These are phyloP conservation scores for Geotrichum macrosporum DNA, from an alignment of 1,139 yeast species.

Conservation along the genomic window DNA sequence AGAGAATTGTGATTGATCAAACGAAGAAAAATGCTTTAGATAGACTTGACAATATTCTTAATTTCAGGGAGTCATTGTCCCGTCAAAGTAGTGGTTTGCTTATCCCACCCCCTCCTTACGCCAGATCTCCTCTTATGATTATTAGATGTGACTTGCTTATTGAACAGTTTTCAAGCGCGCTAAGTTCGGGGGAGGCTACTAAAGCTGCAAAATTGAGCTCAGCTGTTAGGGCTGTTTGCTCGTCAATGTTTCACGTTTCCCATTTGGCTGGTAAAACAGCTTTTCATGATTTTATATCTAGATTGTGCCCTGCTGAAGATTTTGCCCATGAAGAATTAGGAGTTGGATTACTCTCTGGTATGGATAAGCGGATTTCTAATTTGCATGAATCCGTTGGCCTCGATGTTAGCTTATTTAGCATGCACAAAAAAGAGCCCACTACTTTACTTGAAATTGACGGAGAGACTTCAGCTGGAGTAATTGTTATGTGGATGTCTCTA, in stretches of 20 bases:
- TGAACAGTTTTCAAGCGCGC: conserved; percentile 9
- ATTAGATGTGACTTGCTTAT: conserved; percentile 12
- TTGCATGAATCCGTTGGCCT: background rate
- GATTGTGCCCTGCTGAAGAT: background rate
- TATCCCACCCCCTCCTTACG: conserved; percentile 12
- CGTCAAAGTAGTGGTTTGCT: conserved; percentile 1
- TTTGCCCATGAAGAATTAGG: conserved; percentile 17
- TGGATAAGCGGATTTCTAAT: no score
- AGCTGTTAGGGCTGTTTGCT: conserved; percentile 17
- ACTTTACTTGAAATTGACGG: conserved; percentile 16
- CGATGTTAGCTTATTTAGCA: conserved; percentile 14
- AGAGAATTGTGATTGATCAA: conserved; percentile 4
- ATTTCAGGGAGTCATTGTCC: background rate
- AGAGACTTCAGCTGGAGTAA: conserved; percentile 14
- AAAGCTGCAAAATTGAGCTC: conserved; percentile 5
- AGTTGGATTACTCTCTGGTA: conserved; percentile 14
- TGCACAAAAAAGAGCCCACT: conserved; percentile 12
- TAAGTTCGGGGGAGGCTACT: conserved; percentile 7
- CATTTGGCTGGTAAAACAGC: background rate
- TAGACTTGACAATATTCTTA: conserved; percentile 11
- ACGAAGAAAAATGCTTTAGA: conserved; percentile 1
- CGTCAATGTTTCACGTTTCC: conserved; percentile 15
- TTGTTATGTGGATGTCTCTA: conserved; percentile 14
- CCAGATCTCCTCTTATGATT: conserved; percentile 17
- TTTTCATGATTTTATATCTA: conserved; percentile 3